Base-by-base conservation (phyloP, 2,329 filamentous ascomycete species). In the Aureobasidium pullulans region DNA sequence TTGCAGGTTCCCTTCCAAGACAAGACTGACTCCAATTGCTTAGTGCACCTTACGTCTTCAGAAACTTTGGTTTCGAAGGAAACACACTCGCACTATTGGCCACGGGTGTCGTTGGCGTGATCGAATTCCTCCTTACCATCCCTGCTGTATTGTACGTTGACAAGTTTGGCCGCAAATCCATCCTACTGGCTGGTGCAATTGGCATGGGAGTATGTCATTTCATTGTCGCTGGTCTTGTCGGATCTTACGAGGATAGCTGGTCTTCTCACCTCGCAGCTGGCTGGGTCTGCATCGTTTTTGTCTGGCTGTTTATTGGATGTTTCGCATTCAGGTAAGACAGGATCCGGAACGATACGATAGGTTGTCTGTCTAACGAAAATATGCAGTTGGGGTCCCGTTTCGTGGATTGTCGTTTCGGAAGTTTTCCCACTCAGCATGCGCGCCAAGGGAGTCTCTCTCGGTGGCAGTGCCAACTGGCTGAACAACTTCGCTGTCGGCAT, bases 271-370 rank as follows among this genome's bases (percentile, higher is more conserved):
- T 44, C 6, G 64, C 53, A 11, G 62, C 54, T 10, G 63, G 62
- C 37, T 65, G 62, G 63, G 86, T 75, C 3, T 80, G 85, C 0
- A 85, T 82, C 4, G 77, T 70, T 50, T 85, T 88, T 79, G 83
- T 88, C 6, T 90, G 87, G 87, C 77, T 90, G 1, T 90, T 88
- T 63, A 82, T 88, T 19, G 76, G 87, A 34, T 81, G 88, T 69
- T 91, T 90, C 66, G 88, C 85, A 31, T 90, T 88, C 69, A 54
- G 48, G 48, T 52, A 31, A 29, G 48, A 13, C 23, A 6, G 0
- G 1, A 23, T 10, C 16, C 11, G 1, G 11, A 3, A 2, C 5
- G 9, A 6, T 8, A 6, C 6, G 3, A 13, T 40, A 9, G 1
- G 7, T 31, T 13, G 8, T 49, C 3, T 23, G 23, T 5, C 48